Conservation (phyloP, 1,284 basidiomycete genomes). For the Cystobasidium slooffiae region DNA sequence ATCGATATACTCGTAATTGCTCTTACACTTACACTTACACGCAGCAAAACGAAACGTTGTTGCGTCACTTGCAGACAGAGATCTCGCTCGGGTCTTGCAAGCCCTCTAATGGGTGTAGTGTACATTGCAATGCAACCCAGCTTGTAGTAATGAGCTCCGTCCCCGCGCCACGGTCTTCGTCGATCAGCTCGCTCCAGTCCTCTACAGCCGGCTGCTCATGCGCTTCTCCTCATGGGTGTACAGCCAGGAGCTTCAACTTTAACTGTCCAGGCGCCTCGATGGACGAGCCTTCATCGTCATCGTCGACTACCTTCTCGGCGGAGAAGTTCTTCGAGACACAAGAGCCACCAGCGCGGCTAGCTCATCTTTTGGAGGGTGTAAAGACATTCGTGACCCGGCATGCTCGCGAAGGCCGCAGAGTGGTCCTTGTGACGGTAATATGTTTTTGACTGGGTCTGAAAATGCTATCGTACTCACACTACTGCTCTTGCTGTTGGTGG, state of each 20-base stretch:
- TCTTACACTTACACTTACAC: too few relatives aligned
- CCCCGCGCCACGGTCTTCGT: too few relatives aligned
- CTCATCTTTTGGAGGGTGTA: constrained; percentile 65
- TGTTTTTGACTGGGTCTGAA: neutral
- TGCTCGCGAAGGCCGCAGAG: constrained; percentile 67
- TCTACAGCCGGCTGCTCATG: neutral
- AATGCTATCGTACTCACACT: constrained; percentile 2
- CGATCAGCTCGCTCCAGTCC: too few relatives aligned
- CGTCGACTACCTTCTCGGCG: constrained; percentile 58
- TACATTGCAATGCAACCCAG: too few relatives aligned
- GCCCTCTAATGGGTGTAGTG: too few relatives aligned
- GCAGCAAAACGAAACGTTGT: too few relatives aligned
- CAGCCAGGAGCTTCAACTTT: neutral
- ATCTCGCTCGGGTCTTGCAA: too few relatives aligned
- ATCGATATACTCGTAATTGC: too few relatives aligned
- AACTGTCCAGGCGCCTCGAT: neutral
- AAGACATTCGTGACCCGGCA: constrained; percentile 75
- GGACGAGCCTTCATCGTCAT: constrained; percentile 59
- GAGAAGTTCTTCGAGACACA: constrained; percentile 40
- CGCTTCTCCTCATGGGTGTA: neutral
- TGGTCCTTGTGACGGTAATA: constrained; percentile 91
- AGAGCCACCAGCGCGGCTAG: constrained; percentile 34
- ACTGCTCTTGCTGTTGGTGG: constrained; percentile 43
- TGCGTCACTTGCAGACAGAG: too few relatives aligned
- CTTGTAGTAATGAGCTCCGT: too few relatives aligned